Evolutionary conservation across 2,329 filamentous ascomycete species (phyloP).

Genomic region (Beauveria brongniartii): DNA sequence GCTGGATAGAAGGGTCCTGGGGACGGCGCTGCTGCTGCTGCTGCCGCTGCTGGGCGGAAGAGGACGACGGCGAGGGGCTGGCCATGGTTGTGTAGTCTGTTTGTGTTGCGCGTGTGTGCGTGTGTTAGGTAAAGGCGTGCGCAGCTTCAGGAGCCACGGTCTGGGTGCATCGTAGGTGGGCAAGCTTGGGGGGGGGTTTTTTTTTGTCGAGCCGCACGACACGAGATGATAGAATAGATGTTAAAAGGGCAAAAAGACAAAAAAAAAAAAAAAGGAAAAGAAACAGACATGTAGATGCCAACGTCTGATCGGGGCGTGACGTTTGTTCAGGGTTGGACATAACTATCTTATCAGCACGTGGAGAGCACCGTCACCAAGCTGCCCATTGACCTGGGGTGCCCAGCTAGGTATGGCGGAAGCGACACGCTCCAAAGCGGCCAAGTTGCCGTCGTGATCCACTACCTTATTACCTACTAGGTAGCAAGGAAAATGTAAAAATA

Average conservation of each 20-base stretch:
- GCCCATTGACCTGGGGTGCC: too few species aligned
- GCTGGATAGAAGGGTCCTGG: not conserved
- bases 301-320: not conserved
- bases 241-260: not conserved
- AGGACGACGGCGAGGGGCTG: not conserved
- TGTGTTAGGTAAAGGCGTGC: not conserved
- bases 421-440: too few species aligned
- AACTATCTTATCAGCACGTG: slow-evolving; percentile 11
- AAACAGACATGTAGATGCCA: not conserved
- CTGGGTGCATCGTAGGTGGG: not conserved
- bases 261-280: not conserved
- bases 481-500: not conserved
- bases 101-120: not conserved
- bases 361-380: not conserved
- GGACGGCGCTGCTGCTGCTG: not conserved
- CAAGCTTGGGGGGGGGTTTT: not conserved
- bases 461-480: not conserved
- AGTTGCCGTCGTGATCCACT: not conserved
- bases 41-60: not conserved
- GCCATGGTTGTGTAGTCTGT: not conserved
- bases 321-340: not conserved
- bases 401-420: too few species aligned
- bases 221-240: too few species aligned
- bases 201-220: not conserved
- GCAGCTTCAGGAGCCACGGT: not conserved